Base-by-base conservation (phyloP, 768 basidiomycete genomes). In the Pholiota molesta region DNA sequence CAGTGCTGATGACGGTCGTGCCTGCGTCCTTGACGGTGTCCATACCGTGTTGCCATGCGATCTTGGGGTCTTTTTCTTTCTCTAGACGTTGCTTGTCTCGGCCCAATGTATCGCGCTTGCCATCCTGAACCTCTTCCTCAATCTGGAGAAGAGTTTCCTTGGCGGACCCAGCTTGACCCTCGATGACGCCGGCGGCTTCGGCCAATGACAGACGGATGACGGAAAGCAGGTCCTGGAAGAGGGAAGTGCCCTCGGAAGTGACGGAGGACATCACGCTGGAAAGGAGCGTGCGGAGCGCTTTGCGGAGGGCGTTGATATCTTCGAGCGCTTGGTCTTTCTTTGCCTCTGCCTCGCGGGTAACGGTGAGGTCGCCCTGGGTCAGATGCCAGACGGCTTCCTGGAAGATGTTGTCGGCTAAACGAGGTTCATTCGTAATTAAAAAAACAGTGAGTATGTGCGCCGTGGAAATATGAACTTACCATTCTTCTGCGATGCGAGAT, bases 321-420 rank as follows among this genome's bases (percentile, higher is more conserved):
- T 75, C 71, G 0, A 78, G 70, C 0, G 80, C 85, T 52, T 86
- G 78, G 26, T 83, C 79, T 7, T 75, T 71, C 54, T 83, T 75
- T 28, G 74, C 71, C 33, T 75, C 53, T 5, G 73, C 68, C 31
- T 82, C 69, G 4, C 73, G 69, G 3, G 81, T 76, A 1, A 73
- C 68, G 16, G 75, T 69, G 37, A 85, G 59, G 61, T 90, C 85
- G 23, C 82, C 83, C 65, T 86, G 76, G 4, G 80, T 76, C 33
- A 92, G 74, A 65, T 90, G 86, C 83, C 85, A 91, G 39, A 90
- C 72, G 5, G 86, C 84, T 62, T 87, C 75, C 68, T 92, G 90
- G 1, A 91, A 69, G 49, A 86, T 60, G 61, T 89, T 82, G 62
- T 90, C 90, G 59, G 79, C 89, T 91, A 60, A 44, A 33, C 40